A percentile compares a stretch with the other conserved stretches of the same genome.
Evolutionary conservation across 2,329 filamentous ascomycete genomes (phyloP).

Genomic region (Cordyceps fumosorosea): DNA sequence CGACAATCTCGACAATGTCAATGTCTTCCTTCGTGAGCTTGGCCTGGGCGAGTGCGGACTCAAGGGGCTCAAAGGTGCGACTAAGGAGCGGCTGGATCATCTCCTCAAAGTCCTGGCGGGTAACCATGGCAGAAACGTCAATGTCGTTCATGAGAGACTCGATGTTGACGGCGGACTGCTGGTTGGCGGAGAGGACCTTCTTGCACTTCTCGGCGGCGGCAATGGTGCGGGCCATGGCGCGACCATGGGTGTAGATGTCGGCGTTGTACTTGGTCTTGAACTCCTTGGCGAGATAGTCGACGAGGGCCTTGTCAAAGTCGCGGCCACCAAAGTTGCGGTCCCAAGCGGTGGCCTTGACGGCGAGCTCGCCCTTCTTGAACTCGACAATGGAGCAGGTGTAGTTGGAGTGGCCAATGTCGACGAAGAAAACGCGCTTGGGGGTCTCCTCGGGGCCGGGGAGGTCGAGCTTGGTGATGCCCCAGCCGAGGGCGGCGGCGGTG

Average conservation of each 20-base stretch:
- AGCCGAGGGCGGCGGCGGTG: slow-evolving; percentile 90
- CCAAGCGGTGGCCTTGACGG: slow-evolving; percentile 85
- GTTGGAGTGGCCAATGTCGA: slow-evolving; percentile 95
- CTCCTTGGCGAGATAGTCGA: slow-evolving; percentile 90
- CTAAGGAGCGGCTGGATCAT: slow-evolving; percentile 79
- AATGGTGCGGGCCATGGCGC: slow-evolving; percentile 80
- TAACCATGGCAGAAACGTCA: slow-evolving; percentile 82
- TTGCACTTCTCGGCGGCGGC: slow-evolving; percentile 94
- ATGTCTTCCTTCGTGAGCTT: slow-evolving; percentile 90
- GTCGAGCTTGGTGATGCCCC: slow-evolving; percentile 96
- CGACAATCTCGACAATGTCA: slow-evolving; percentile 86
- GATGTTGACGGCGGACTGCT: slow-evolving; percentile 86
- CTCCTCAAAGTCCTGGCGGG: slow-evolving; percentile 88
- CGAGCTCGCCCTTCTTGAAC: slow-evolving; percentile 93
- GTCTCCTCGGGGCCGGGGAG: slow-evolving; percentile 84
- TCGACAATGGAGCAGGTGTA: slow-evolving; percentile 92
- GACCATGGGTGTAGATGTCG: slow-evolving; percentile 83
- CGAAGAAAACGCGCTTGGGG: slow-evolving; percentile 80
- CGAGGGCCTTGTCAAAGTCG: slow-evolving; percentile 90
- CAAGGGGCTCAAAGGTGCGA: slow-evolving; percentile 66
- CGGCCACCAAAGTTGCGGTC: slow-evolving; percentile 96
- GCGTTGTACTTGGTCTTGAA: slow-evolving; percentile 99
- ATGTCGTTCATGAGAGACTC: slow-evolving; percentile 98
- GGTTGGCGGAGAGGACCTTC: slow-evolving; percentile 96
- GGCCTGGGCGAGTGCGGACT: slow-evolving; percentile 90